A percentile compares a stretch with the other conserved stretches of the same genome.
phyloP scores from a whole-genome alignment of 768 basidiomycete species.

The Trametes coccinea region DNA sequence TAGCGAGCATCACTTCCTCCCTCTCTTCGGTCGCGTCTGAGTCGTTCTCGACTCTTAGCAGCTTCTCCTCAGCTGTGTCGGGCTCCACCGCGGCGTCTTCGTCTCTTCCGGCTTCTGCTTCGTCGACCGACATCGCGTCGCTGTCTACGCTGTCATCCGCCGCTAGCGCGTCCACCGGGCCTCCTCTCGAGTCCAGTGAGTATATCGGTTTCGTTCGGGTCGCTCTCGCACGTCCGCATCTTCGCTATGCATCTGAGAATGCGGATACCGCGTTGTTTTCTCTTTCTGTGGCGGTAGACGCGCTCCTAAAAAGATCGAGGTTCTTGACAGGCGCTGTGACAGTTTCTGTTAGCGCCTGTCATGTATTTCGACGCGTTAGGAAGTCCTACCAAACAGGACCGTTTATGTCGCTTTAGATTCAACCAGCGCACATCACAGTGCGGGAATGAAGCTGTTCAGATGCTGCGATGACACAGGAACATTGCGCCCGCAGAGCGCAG shows the following conservation, averaged over 20 bases:
- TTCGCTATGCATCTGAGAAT: not conserved
- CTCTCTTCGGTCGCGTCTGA: too few relatives aligned
- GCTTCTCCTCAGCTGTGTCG: not conserved
- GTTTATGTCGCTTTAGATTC: too few relatives aligned
- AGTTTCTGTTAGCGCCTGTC: not conserved
- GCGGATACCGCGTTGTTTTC: too few relatives aligned
- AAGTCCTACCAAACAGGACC: too few relatives aligned
- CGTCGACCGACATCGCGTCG: not conserved
- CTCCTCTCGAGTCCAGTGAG: slow-evolving; percentile 31
- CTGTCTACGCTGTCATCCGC: not conserved
- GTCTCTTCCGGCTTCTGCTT: not conserved
- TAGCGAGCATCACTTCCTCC: too few relatives aligned
- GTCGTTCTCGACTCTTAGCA: not conserved
- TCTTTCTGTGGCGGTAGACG: too few relatives aligned
- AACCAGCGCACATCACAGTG: too few relatives aligned
- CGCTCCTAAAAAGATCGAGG: not conserved
- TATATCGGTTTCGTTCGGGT: not conserved
- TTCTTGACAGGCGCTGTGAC: not conserved
- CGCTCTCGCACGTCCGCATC: not conserved
- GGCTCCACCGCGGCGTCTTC: not conserved
- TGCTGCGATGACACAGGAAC: too few relatives aligned
- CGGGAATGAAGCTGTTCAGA: too few relatives aligned
- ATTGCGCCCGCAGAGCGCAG: too few relatives aligned
- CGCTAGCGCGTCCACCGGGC: slow-evolving; percentile 14
- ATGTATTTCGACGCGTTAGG: too few relatives aligned